Conservation (phyloP, 2,329 filamentous ascomycete genomes). For the Raffaelea ambrosiae region DNA sequence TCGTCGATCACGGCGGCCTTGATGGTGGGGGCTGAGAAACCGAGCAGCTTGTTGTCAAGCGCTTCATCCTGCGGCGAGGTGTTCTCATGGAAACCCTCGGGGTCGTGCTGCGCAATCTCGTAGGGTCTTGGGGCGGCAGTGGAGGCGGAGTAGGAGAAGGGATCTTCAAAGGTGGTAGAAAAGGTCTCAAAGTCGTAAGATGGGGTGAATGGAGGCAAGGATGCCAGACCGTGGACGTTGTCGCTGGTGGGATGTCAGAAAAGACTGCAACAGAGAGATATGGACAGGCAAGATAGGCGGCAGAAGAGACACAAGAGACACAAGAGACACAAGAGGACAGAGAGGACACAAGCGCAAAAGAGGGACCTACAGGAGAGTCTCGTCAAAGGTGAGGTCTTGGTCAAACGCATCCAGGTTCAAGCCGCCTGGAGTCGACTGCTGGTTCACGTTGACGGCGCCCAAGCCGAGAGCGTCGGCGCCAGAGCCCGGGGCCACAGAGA, state of each 20-base stretch:
- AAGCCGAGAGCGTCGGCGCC: slow-evolving; percentile 38
- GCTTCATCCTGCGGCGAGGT: slow-evolving; percentile 40
- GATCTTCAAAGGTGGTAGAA: slow-evolving; percentile 56
- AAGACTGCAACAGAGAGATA: not conserved
- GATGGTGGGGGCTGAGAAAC: slow-evolving; percentile 58
- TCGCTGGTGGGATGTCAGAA: slow-evolving; percentile 20
- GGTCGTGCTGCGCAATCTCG: slow-evolving; percentile 10
- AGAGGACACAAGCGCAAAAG: not conserved
- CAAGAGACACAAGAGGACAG: not conserved
- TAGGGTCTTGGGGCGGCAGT: slow-evolving; percentile 13
- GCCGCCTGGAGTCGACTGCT: slow-evolving; percentile 16
- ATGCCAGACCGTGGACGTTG: slow-evolving; percentile 33
- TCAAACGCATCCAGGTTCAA: slow-evolving; percentile 44
- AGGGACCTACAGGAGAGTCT: slow-evolving; percentile 43
- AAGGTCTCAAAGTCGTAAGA: slow-evolving; percentile 54
- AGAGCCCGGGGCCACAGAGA: slow-evolving; percentile 32
- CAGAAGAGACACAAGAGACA: not conserved
- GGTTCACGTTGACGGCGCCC: slow-evolving; percentile 30
- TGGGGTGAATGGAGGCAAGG: slow-evolving; percentile 43
- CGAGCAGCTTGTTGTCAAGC: slow-evolving; percentile 62
- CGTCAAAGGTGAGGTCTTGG: slow-evolving; percentile 45
- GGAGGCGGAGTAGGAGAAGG: slow-evolving; percentile 45
- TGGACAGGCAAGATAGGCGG: not conserved
- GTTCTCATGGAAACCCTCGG: slow-evolving; percentile 24
- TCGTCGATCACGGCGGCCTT: slow-evolving; percentile 58